phyloP scores from a whole-genome alignment of 805 yeast genomes.

The Cyberlindnera americana region DNA sequence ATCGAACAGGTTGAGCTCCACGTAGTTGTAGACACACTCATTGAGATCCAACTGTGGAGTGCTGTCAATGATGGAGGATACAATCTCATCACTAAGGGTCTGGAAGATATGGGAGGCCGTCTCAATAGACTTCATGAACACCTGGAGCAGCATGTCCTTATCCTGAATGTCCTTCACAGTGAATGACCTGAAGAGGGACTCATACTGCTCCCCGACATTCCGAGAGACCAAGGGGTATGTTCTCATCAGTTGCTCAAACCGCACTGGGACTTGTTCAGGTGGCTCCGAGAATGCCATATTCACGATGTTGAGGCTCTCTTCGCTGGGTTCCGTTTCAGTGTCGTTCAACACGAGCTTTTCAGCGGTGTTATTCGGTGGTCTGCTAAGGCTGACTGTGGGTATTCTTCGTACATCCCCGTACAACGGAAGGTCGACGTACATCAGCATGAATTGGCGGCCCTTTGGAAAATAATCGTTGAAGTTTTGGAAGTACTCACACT shows the following conservation, averaged over 20 bases:
- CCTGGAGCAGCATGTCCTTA: conserved; percentile 25
- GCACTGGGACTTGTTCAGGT: conserved; percentile 11
- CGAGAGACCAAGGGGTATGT: conserved; percentile 37
- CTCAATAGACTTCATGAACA: conserved; percentile 28
- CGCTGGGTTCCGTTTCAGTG: background rate
- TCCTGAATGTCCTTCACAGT: conserved; percentile 30
- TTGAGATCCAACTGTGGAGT: conserved; percentile 45
- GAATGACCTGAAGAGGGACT: conserved; percentile 36
- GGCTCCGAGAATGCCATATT: background rate
- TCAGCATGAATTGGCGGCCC: conserved; percentile 52
- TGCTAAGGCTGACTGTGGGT: conserved; percentile 2
- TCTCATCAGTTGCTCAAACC: conserved; percentile 38
- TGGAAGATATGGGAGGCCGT: conserved; percentile 29
- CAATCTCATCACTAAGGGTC: conserved; percentile 21
- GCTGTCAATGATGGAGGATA: conserved; percentile 24
- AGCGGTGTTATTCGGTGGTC: conserved; percentile 8
- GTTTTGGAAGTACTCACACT: conserved; percentile 42
- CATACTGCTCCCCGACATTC: conserved; percentile 38
- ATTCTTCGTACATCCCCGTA: conserved; percentile 34
- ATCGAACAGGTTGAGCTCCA: conserved; percentile 66
- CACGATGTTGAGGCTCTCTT: background rate
- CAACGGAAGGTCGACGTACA: conserved; percentile 55
- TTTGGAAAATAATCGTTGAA: conserved; percentile 59
- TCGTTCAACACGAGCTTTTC: conserved; percentile 2
- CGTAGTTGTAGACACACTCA: conserved; percentile 60